These are phyloP conservation scores for Fragaria nilgerrensis DNA, from an alignment of 306 rosid genomes.

Conservation along the genomic window DNA sequence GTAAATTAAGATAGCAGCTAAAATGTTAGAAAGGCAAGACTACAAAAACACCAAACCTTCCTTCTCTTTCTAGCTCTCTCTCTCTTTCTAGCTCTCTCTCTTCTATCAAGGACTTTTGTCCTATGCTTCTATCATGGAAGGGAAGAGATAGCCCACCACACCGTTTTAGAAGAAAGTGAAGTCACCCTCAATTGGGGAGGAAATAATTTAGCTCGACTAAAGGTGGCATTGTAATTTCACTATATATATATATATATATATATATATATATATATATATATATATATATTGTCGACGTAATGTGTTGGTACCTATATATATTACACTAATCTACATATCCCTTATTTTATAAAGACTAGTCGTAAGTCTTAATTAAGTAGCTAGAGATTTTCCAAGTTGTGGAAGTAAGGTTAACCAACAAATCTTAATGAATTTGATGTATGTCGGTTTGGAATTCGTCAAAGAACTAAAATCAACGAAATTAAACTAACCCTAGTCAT, in stretches of 20 bases:
- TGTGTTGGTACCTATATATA: not conserved
- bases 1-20: slow-evolving; percentile 43
- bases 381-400: not conserved
- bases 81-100: slow-evolving; percentile 30
- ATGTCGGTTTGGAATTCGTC: not conserved
- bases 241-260: too few relatives aligned
- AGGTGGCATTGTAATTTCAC: not conserved
- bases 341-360: not conserved
- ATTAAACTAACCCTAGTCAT: not conserved
- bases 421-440: not conserved
- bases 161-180: slow-evolving; percentile 78
- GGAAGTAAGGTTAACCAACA: not conserved
- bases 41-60: slow-evolving; percentile 39
- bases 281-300: not conserved
- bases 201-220: slow-evolving; percentile 11
- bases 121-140: slow-evolving; percentile 54
- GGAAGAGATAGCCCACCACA: slow-evolving; percentile 62
- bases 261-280: not conserved
- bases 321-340: not conserved
- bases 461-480: not conserved
- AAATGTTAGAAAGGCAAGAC: slow-evolving; percentile 44
- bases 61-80: slow-evolving; percentile 16
- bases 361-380: not conserved
- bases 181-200: slow-evolving; percentile 45
- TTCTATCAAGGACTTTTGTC: slow-evolving; percentile 57